Evolutionary conservation across 2,329 filamentous ascomycete species (phyloP), one percentile per base, ranked within the genome.

Genomic region (Celoporthe dispersa): DNA sequence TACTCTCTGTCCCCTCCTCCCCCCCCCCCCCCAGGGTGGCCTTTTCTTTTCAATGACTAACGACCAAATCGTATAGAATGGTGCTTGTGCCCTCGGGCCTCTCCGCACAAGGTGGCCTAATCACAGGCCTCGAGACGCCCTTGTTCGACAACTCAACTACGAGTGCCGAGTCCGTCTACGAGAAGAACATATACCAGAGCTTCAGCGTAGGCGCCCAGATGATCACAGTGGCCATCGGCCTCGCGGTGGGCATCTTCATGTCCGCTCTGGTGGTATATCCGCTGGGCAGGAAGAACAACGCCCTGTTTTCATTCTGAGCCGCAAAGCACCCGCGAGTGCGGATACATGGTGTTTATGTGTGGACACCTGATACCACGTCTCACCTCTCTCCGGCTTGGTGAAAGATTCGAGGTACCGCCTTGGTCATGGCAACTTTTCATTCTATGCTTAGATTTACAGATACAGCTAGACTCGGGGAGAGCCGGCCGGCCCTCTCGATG

Each of bases 71-170:
- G 1, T 39, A 22, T 28, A 63, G 60, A 19, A 68, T 69, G 65
- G 70, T 70, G 25, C 61, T 72, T 5, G 72, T 69, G 2, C 68
- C 70, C n/a, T 70, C 66, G 8, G 70, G 72, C 14, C 62, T 70
- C 16, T 67, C 66, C 8, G 72, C 68, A 1, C 70, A 73, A 37
- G 71, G 70, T 11, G 68, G 70, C 31, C 57, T 72, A 4, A 59
- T 67, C 3, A 31, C 66, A 2, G 68, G 68, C 16, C 64, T 72
- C 1, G 68, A 71, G 8, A 72, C 63, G 14, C 66, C 68, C 14
- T 39, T 71, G 31, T 67, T 71, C n/a, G 69, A 70, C 41, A 70
- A 69, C 55, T 28, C 14, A 14, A 70, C 37, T 1, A 66, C 55
- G 14, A 67, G 14, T 14, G 57, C 62, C 4, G 31, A 63, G 48